Evolutionary conservation across 2,329 filamentous ascomycete species (phyloP).

Genomic region (Lachnellula arida): DNA sequence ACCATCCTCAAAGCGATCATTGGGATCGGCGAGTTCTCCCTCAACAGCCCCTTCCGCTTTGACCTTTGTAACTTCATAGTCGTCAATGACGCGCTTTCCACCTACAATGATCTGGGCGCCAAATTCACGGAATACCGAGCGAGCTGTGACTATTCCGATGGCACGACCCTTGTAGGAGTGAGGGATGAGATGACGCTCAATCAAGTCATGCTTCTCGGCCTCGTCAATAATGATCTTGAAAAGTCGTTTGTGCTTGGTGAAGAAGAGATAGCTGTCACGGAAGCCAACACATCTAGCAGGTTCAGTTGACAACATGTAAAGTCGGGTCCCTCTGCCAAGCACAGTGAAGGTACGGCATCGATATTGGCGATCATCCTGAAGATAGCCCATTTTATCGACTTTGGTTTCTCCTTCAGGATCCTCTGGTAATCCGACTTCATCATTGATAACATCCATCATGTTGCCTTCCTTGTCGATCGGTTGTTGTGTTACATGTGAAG

Average conservation of each 20-base stretch:
- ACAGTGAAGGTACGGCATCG: slow-evolving; percentile 94
- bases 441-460: slow-evolving; percentile 81
- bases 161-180: slow-evolving; percentile 98
- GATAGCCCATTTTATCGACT: slow-evolving; percentile 82
- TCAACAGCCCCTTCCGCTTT: slow-evolving; percentile 75
- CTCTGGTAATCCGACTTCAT: slow-evolving; percentile 85
- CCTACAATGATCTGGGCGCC: slow-evolving; percentile 91
- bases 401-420: slow-evolving; percentile 88
- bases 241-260: slow-evolving; percentile 93
- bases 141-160: slow-evolving; percentile 93
- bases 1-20: slow-evolving; percentile 72
- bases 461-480: slow-evolving; percentile 93
- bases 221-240: slow-evolving; percentile 99
- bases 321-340: slow-evolving; percentile 71
- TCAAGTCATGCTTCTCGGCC: slow-evolving; percentile 94
- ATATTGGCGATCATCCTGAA: slow-evolving; percentile 83
- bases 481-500: slow-evolving; percentile 74
- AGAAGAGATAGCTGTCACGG: slow-evolving; percentile 96
- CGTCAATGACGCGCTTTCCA: slow-evolving; percentile 78
- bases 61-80: slow-evolving; percentile 77
- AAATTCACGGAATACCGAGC: slow-evolving; percentile 96
- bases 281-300: slow-evolving; percentile 95
- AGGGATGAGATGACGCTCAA: slow-evolving; percentile 90
- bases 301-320: slow-evolving; percentile 98
- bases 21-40: slow-evolving; percentile 86